A percentile compares a stretch with the other conserved stretches of the same genome.
These are phyloP conservation scores for Pseudodiploospora longispora DNA, from an alignment of 2,329 filamentous ascomycete genomes.

Conservation along the genomic window DNA sequence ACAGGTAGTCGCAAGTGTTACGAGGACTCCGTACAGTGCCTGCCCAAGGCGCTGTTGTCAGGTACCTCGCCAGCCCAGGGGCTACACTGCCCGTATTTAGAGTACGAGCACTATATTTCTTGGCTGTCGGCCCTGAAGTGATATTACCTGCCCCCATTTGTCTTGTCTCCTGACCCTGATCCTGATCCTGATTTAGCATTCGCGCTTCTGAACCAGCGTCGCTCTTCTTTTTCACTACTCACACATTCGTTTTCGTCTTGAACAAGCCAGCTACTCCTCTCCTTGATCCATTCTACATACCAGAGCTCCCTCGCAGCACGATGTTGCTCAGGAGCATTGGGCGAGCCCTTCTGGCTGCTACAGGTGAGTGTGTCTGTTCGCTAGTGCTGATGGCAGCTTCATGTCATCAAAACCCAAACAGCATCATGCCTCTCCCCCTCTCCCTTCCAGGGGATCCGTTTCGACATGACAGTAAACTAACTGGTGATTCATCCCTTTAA, in stretches of 20 bases:
- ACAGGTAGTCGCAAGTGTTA: not conserved
- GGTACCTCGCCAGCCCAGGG: not conserved
- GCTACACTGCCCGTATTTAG: too few species aligned
- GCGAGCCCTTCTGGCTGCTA: slow-evolving; percentile 19
- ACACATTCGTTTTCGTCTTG: too few species aligned
- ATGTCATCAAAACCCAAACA: not conserved
- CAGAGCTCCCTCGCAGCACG: not conserved
- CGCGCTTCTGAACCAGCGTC: too few species aligned
- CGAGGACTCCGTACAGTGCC: not conserved
- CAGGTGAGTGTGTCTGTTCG: slow-evolving; percentile 14
- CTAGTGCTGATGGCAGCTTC: not conserved
- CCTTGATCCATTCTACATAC: not conserved
- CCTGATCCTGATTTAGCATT: not conserved
- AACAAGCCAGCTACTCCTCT: not conserved
- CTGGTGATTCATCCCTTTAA: not conserved
- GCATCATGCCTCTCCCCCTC: not conserved
- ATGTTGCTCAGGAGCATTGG: slow-evolving; percentile 23
- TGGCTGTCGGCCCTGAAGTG: not conserved
- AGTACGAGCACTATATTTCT: too few species aligned
- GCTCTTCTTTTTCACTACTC: too few species aligned
- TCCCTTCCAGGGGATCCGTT: not conserved
- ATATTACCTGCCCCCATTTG: not conserved
- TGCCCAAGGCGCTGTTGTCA: not conserved
- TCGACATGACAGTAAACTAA: not conserved
- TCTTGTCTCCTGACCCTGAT: not conserved